phyloP scores from a whole-genome alignment of 768 basidiomycete species.

The Harrya chromipes region DNA sequence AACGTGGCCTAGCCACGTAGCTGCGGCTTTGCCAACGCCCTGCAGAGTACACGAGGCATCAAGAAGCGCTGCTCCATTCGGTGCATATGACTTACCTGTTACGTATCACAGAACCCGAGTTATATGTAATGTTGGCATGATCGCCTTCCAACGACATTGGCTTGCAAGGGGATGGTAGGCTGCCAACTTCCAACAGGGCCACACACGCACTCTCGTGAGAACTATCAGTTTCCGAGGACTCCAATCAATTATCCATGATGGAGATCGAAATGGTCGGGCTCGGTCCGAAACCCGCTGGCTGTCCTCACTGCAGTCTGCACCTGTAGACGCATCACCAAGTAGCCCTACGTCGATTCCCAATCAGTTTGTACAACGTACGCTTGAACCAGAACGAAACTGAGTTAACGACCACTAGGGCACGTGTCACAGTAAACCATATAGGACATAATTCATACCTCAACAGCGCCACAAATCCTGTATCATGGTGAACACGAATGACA shows the following conservation, averaged over 20 bases:
- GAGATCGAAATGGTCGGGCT: background rate
- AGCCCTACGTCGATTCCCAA: background rate
- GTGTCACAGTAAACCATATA: background rate
- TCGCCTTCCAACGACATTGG: background rate
- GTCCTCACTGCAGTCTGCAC: constrained; percentile 1
- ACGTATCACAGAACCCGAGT: background rate
- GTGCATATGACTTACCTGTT: background rate
- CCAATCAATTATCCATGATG: background rate
- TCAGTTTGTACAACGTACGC: background rate
- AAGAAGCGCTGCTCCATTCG: background rate
- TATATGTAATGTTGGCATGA: constrained; percentile 1
- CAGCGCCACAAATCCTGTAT: background rate
- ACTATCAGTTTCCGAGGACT: background rate
- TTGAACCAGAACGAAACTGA: background rate
- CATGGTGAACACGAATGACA: background rate
- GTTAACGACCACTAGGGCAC: background rate
- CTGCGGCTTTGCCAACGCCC: constrained; percentile 15
- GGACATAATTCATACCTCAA: constrained; percentile 9
- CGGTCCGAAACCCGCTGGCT: background rate
- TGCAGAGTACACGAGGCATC: constrained; percentile 15
- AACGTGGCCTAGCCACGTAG: background rate
- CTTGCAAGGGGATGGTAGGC: background rate
- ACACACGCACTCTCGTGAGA: background rate
- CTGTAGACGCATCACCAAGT: background rate
- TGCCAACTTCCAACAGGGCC: constrained; percentile 3